Percentiles rank a stretch among this genome's conserved stretches.
These are phyloP conservation scores for Penicillium sp. DNA, from an alignment of 2,329 filamentous ascomycete genomes.

Conservation along the genomic window DNA sequence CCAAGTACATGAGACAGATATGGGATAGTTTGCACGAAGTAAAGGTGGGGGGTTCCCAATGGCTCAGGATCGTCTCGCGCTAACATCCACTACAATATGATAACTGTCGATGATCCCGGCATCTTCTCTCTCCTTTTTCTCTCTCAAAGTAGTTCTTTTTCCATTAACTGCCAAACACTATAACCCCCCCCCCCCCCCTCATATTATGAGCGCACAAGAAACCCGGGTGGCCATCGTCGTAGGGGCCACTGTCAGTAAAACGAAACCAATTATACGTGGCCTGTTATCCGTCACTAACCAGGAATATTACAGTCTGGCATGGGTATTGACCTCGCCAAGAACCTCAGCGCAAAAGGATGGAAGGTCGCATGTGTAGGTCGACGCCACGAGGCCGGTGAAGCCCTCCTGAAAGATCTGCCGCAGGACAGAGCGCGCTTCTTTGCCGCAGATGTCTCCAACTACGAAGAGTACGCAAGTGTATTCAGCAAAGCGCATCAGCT, in stretches of 20 bases:
- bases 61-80: neutral
- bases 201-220: conserved; percentile 18
- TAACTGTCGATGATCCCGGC: too few relatives aligned
- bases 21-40: too few relatives aligned
- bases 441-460: conserved; percentile 48
- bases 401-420: conserved; percentile 33
- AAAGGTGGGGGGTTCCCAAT: neutral
- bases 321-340: conserved; percentile 43
- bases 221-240: conserved; percentile 42
- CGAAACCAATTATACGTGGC: neutral
- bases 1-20: neutral
- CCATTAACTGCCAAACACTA: neutral
- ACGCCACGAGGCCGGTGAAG: conserved; percentile 33
- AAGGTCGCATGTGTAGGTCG: conserved; percentile 41
- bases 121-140: too few relatives aligned
- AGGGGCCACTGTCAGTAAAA: conserved; percentile 42
- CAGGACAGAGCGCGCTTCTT: conserved; percentile 45
- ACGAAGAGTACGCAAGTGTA: conserved; percentile 45
- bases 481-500: conserved; percentile 47
- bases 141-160: neutral
- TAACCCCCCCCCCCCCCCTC: too few relatives aligned
- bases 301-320: conserved; percentile 47
- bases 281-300: conserved; percentile 1
- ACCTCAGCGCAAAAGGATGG: conserved; percentile 39
- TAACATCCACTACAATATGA: neutral